Percentiles rank a stretch among this genome's conserved stretches.
These are phyloP conservation scores for Senna tora DNA, from an alignment of 306 rosid species.

Conservation along the genomic window DNA sequence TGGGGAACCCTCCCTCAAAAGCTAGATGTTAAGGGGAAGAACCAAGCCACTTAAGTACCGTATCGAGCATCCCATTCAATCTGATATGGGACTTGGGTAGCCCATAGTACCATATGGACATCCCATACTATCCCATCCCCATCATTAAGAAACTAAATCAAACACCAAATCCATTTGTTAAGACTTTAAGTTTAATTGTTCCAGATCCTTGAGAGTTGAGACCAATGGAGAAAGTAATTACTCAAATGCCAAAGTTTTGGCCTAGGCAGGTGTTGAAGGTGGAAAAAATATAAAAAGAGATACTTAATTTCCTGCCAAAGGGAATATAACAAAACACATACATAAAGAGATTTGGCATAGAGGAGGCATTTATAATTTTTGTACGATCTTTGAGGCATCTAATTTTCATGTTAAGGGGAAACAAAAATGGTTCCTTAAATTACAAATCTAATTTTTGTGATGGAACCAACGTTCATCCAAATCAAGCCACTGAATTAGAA, in stretches of 20 bases:
- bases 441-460: constrained; percentile 8
- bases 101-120: too few relatives aligned
- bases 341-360: constrained; percentile 16
- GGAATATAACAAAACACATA: constrained; percentile 22
- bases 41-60: too few relatives aligned
- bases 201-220: constrained; percentile 6
- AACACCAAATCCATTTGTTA: neutral
- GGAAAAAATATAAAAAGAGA: neutral
- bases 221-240: neutral
- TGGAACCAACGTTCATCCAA: neutral
- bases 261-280: neutral
- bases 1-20: too few relatives aligned
- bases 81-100: too few relatives aligned
- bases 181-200: neutral
- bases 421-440: constrained; percentile 8
- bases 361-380: constrained; percentile 1
- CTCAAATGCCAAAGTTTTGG: neutral
- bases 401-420: constrained; percentile 1
- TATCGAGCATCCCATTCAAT: too few relatives aligned
- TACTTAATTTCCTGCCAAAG: constrained; percentile 6
- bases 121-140: too few relatives aligned
- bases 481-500: neutral
- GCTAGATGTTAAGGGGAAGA: too few relatives aligned
- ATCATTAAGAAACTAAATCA: constrained; percentile 18
- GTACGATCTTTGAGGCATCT: constrained; percentile 21